Evolutionary conservation across 139 green algal species (phyloP).

Genomic region (Yamagishiella unicocca): DNA sequence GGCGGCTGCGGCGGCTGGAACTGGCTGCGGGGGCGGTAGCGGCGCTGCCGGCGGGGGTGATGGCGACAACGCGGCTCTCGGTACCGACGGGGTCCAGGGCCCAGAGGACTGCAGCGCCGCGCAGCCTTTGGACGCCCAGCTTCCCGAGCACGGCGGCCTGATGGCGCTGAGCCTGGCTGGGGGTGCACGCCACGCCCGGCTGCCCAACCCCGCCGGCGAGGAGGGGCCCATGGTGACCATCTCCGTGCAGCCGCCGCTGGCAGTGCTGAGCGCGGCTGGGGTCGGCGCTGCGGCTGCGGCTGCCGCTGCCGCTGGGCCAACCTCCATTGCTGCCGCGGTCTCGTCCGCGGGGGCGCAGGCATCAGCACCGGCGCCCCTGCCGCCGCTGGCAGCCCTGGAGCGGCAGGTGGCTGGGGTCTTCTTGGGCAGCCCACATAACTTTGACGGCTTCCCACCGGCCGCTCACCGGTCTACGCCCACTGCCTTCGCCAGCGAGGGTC

Average conservation of each 20-base stretch:
- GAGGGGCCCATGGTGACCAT: background rate
- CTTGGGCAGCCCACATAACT: no score
- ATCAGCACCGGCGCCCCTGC: background rate
- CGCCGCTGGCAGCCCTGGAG: conserved; percentile 40
- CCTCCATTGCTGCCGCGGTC: background rate
- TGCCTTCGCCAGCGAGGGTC: no score
- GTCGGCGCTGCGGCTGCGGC: background rate
- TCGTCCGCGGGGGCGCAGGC: background rate
- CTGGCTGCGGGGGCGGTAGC: background rate
- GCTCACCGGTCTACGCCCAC: background rate
- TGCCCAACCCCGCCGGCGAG: background rate
- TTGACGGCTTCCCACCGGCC: conserved; percentile 7
- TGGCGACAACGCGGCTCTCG: background rate
- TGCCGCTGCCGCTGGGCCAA: background rate
- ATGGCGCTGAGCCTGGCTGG: conserved; percentile 2
- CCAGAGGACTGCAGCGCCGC: no score
- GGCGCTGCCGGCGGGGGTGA: background rate
- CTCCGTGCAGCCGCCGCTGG: background rate
- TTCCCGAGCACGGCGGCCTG: conserved; percentile 34
- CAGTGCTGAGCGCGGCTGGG: background rate
- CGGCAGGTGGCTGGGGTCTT: no score
- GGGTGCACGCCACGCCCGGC: background rate
- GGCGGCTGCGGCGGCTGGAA: background rate
- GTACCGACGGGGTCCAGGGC: no score
- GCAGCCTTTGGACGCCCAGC: no score